Percentiles rank a stretch among this genome's conserved stretches.
Conservation (phyloP, 352 stramenopile genomes). For the Plasmopara viticola region DNA sequence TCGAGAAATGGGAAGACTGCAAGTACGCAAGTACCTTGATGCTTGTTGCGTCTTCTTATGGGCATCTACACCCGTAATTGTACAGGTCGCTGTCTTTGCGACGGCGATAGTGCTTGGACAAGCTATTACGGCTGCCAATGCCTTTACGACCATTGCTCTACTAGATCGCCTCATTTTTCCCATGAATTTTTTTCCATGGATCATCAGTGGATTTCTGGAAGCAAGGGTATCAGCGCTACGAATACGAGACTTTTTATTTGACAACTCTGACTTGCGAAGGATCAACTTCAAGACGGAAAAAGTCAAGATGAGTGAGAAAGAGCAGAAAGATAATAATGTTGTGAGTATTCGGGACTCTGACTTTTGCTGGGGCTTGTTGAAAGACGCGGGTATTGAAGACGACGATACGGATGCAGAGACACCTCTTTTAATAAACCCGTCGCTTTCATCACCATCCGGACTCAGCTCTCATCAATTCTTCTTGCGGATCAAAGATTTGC, state of each 20-base stretch:
- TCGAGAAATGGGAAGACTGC: constrained; percentile 66
- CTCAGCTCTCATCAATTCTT: constrained; percentile 22
- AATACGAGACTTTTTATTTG: constrained; percentile 71
- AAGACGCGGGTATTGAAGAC: not conserved
- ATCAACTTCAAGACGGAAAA: not conserved
- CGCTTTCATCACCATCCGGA: not conserved
- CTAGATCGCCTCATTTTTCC: constrained; percentile 86
- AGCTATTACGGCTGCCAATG: constrained; percentile 71
- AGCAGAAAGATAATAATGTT: constrained; percentile 4
- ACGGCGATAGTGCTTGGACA: constrained; percentile 64
- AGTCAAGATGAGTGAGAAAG: not conserved
- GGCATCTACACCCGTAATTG: constrained; percentile 82
- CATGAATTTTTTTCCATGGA: constrained; percentile 90
- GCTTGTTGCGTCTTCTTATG: constrained; percentile 89
- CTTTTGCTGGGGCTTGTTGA: constrained; percentile 19
- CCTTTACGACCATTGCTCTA: constrained; percentile 81
- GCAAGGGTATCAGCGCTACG: constrained; percentile 74
- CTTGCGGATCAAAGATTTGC: constrained; percentile 40
- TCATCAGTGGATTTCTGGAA: constrained; percentile 87
- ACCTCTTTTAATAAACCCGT: constrained; percentile 15
- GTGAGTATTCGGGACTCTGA: constrained; percentile 23
- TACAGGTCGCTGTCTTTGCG: constrained; percentile 80
- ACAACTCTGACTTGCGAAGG: not conserved
- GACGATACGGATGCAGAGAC: constrained; percentile 9
- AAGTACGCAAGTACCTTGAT: constrained; percentile 82